Evolutionary conservation across 2,329 filamentous ascomycete genomes (phyloP).

Genomic region (Botrytis squamosa): DNA sequence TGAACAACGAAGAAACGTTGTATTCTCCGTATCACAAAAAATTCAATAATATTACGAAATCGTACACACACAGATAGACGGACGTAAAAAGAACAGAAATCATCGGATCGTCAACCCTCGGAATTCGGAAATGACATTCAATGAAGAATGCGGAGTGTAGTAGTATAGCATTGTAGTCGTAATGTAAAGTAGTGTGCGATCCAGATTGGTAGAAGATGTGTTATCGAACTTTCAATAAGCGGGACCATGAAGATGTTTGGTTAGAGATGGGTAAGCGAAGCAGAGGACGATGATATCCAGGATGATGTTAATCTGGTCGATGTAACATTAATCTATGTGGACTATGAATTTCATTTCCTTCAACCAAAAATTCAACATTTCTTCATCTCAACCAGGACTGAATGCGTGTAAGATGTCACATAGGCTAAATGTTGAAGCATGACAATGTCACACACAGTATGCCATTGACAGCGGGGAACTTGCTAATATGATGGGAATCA

Average conservation of each 20-base stretch:
- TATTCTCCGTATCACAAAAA: not conserved
- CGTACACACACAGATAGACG: not conserved
- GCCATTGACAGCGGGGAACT: slow-evolving; percentile 1
- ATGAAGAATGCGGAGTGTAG: slow-evolving; percentile 1
- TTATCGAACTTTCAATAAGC: slow-evolving; percentile 15
- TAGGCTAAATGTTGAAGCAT: slow-evolving; percentile 4
- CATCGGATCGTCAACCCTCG: not conserved
- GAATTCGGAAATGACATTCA: slow-evolving; percentile 10
- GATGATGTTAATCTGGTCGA: not conserved
- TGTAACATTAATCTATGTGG: slow-evolving; percentile 1
- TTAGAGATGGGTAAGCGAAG: not conserved
- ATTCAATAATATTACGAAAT: not conserved
- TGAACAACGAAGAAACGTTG: slow-evolving; percentile 6
- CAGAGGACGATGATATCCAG: not conserved
- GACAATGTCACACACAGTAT: not conserved
- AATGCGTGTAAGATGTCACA: not conserved
- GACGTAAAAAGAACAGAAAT: not conserved
- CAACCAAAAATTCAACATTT: not conserved
- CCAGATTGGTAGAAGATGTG: slow-evolving; percentile 1
- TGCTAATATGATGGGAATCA: not conserved
- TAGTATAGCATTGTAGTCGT: not conserved
- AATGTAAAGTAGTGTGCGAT: not conserved
- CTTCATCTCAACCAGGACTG: not conserved
- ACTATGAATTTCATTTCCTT: slow-evolving; percentile 1
- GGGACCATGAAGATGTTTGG: not conserved